phyloP scores from a whole-genome alignment of 139 green algal species.

The Yamagishiella unicocca region DNA sequence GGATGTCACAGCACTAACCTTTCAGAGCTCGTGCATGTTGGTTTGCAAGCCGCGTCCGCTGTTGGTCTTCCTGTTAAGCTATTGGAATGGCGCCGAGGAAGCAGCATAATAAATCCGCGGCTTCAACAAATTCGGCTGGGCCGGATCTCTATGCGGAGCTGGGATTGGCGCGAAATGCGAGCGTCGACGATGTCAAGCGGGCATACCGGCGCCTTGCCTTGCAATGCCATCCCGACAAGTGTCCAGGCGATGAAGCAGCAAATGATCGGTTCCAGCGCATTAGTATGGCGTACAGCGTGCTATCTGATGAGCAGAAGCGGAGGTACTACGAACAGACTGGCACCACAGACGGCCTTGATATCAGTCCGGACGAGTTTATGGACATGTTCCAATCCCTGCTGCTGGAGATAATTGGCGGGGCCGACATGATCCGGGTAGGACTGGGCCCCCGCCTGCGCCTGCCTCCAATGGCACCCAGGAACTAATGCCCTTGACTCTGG shows the following conservation, averaged over 20 bases:
- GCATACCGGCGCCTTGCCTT: conserved; percentile 62
- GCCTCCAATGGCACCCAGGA: too few species aligned
- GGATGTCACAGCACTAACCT: too few species aligned
- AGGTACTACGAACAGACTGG: conserved; percentile 56
- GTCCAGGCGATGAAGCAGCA: conserved; percentile 43
- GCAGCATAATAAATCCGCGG: not conserved
- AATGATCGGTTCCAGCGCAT: conserved; percentile 62
- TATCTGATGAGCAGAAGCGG: conserved; percentile 58
- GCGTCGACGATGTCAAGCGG: conserved; percentile 46
- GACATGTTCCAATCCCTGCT: conserved; percentile 49
- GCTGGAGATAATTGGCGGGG: conserved; percentile 40
- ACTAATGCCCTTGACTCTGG: too few species aligned
- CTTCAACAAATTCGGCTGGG: not conserved
- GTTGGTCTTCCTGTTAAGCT: too few species aligned
- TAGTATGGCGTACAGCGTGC: conserved; percentile 57
- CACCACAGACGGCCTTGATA: conserved; percentile 46
- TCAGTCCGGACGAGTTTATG: conserved; percentile 41
- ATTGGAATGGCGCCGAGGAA: conserved; percentile 11
- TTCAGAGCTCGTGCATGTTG: too few species aligned
- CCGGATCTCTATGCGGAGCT: conserved; percentile 25
- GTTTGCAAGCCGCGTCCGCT: too few species aligned
- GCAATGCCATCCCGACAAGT: conserved; percentile 73
- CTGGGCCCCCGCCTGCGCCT: too few species aligned
- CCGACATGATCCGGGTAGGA: conserved; percentile 35
- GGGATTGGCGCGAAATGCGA: not conserved